Conservation (phyloP, 1,139 yeast genomes). For the Arxiozyma heterogenica region DNA sequence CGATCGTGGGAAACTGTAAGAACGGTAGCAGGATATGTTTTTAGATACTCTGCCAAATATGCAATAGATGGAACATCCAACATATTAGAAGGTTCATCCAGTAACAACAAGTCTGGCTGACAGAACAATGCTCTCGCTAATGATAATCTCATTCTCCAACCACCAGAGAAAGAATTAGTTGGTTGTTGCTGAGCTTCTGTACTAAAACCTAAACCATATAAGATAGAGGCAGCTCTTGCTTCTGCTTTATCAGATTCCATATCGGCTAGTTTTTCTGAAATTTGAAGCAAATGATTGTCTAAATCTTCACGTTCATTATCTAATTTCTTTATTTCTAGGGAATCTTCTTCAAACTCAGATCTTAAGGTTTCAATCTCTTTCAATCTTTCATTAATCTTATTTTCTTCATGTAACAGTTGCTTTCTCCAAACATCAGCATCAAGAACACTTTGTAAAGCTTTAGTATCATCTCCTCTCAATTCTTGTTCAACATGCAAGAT, state of each 20-base stretch:
- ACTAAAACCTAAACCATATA: slow-evolving; percentile 88
- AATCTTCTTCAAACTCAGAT: slow-evolving; percentile 70
- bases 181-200: slow-evolving; percentile 73
- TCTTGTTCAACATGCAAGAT: slow-evolving; percentile 97
- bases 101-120: slow-evolving; percentile 82
- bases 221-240: slow-evolving; percentile 91
- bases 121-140: slow-evolving; percentile 95
- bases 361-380: slow-evolving; percentile 63
- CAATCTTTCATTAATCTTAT: slow-evolving; percentile 62
- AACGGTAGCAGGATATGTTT: slow-evolving; percentile 83
- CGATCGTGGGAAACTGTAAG: slow-evolving; percentile 96
- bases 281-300: slow-evolving; percentile 65
- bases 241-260: slow-evolving; percentile 98
- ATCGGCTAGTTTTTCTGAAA: slow-evolving; percentile 72
- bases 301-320: slow-evolving; percentile 87
- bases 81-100: slow-evolving; percentile 99
- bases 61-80: slow-evolving; percentile 99
- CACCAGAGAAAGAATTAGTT: slow-evolving; percentile 93
- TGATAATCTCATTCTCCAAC: slow-evolving; percentile 99
- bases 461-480: slow-evolving; percentile 82
- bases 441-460: slow-evolving; percentile 84
- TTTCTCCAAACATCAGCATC: slow-evolving; percentile 99
- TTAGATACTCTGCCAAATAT: slow-evolving; percentile 79
- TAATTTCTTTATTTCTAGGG: slow-evolving; percentile 65
- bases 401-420: slow-evolving; percentile 69